A percentile compares a stretch with the other conserved stretches of the same genome.
phyloP scores from a whole-genome alignment of 495 filamentous ascomycete species.

The Astrothelium subdiscretum region DNA sequence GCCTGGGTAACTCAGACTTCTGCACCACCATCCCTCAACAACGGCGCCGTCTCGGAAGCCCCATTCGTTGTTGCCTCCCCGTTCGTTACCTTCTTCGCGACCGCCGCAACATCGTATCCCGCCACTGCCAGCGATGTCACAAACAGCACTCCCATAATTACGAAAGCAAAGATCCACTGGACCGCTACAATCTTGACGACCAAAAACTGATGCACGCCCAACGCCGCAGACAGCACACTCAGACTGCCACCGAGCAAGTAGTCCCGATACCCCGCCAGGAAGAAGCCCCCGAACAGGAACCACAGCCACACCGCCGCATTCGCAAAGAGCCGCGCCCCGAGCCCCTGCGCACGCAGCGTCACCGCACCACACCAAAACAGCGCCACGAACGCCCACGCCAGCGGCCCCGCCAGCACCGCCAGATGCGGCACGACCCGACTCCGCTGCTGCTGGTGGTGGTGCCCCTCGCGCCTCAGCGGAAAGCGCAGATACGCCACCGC shows the following conservation, averaged over 20 bases:
- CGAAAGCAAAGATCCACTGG: conserved; percentile 88
- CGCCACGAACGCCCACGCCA: conserved; percentile 74
- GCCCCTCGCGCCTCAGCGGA: too few relatives aligned
- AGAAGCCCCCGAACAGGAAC: conserved; percentile 58
- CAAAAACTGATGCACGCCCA: neutral
- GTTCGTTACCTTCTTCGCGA: neutral
- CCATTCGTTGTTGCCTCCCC: conserved; percentile 3
- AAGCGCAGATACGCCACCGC: conserved; percentile 61
- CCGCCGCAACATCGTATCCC: conserved; percentile 1
- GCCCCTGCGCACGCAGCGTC: conserved; percentile 45
- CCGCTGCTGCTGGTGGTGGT: too few relatives aligned
- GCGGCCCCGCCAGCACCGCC: conserved; percentile 59
- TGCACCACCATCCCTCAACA: conserved; percentile 24
- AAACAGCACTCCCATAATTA: conserved; percentile 66
- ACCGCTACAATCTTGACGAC: conserved; percentile 46
- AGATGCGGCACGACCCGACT: conserved; percentile 72
- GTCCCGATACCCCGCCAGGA: conserved; percentile 60
- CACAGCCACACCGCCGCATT: conserved; percentile 82
- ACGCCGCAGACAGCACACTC: conserved; percentile 40
- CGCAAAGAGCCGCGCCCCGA: conserved; percentile 62
- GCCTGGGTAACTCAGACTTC: neutral
- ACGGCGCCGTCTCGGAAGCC: conserved; percentile 34
- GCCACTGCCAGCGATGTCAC: conserved; percentile 51
- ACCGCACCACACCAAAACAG: conserved; percentile 82
- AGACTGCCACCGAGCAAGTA: conserved; percentile 73